Conservation (phyloP, 1,139 yeast species). For the Hemisphaericaspora lyxosophila region DNA sequence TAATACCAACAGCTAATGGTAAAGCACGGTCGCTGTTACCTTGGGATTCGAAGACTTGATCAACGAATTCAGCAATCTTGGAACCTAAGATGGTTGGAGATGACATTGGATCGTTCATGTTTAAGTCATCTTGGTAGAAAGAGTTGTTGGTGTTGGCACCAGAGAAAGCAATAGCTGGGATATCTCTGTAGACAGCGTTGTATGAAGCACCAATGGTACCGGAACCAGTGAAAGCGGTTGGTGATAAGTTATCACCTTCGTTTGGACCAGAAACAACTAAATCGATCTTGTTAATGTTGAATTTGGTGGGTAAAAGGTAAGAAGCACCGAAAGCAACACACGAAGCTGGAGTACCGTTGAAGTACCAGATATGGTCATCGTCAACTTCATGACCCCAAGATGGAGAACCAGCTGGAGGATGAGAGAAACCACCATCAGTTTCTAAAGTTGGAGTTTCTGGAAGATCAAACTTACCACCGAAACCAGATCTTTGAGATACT, state of each 20-base stretch:
- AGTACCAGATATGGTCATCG: slow-evolving; percentile 48
- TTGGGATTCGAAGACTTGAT: slow-evolving; percentile 30
- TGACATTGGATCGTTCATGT: slow-evolving; percentile 28
- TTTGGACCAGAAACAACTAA: slow-evolving; percentile 49
- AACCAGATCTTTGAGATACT: slow-evolving; percentile 58
- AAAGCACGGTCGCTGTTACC: slow-evolving; percentile 32
- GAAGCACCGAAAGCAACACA: slow-evolving; percentile 44
- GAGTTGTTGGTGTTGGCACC: slow-evolving; percentile 46
- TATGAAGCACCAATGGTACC: slow-evolving; percentile 51
- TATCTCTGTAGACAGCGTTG: slow-evolving; percentile 41
- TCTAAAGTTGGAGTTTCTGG: slow-evolving; percentile 43
- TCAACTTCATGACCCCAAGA: slow-evolving; percentile 48
- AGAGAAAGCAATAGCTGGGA: slow-evolving; percentile 47
- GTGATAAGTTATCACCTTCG: slow-evolving; percentile 45
- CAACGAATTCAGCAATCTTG: slow-evolving; percentile 32
- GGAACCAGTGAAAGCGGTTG: slow-evolving; percentile 37
- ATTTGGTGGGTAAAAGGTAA: slow-evolving; percentile 39
- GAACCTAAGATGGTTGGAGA: slow-evolving; percentile 40
- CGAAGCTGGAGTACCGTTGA: slow-evolving; percentile 50
- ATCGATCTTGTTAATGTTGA: slow-evolving; percentile 34
- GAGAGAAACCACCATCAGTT: slow-evolving; percentile 42
- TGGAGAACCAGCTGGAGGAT: slow-evolving; percentile 44
- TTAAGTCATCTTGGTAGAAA: slow-evolving; percentile 39
- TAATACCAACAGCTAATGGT: slow-evolving; percentile 42
- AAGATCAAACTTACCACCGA: slow-evolving; percentile 52